These are phyloP conservation scores for Gymnopilus junonius DNA, from an alignment of 768 basidiomycete genomes.

Conservation along the genomic window DNA sequence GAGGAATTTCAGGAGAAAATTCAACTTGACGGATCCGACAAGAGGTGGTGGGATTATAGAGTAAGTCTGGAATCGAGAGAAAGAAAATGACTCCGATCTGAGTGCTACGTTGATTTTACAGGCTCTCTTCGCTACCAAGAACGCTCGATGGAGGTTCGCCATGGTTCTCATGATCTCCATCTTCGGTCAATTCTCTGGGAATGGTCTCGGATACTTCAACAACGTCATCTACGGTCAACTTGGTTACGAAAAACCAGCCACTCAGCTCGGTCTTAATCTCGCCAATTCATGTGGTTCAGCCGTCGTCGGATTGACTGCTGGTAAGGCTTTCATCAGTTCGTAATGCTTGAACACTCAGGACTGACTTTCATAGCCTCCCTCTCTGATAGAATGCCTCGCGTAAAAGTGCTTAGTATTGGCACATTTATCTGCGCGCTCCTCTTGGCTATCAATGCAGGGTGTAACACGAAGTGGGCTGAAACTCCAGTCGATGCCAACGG, in stretches of 20 bases:
- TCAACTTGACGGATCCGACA: slow-evolving; percentile 54
- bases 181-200: slow-evolving; percentile 62
- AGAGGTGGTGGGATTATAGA: slow-evolving; percentile 48
- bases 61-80: background rate
- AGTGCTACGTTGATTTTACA: slow-evolving; percentile 13
- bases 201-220: slow-evolving; percentile 48
- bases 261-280: background rate
- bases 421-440: slow-evolving; percentile 41
- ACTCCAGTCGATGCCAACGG: background rate
- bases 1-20: slow-evolving; percentile 56
- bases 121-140: slow-evolving; percentile 52
- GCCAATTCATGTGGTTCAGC: slow-evolving; percentile 1
- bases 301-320: slow-evolving; percentile 1
- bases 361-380: background rate
- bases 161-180: slow-evolving; percentile 59
- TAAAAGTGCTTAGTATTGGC: slow-evolving; percentile 38
- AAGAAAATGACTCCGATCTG: background rate
- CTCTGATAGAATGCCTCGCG: background rate
- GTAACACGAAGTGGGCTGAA: slow-evolving; percentile 1
- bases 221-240: slow-evolving; percentile 2
- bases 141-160: slow-evolving; percentile 48
- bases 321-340: background rate
- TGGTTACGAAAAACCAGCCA: background rate
- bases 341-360: background rate
- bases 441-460: slow-evolving; percentile 46